Percentiles rank a stretch among this genome's conserved stretches.
Conservation (phyloP, 2,329 filamentous ascomycete genomes). For the Hortaea werneckii region DNA sequence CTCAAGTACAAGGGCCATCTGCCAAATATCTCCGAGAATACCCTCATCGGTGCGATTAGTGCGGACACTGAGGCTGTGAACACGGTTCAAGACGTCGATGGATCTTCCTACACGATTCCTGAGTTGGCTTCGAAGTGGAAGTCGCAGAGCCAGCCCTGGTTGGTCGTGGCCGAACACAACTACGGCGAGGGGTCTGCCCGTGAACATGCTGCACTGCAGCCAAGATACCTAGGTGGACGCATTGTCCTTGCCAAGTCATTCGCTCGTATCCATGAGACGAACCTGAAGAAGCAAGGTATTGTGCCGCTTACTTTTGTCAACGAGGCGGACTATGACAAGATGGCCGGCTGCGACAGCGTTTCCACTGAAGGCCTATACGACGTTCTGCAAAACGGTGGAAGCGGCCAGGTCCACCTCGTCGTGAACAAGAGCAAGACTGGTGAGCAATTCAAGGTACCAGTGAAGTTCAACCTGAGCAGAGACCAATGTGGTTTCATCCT, state of each 20-base stretch:
- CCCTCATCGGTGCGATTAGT: conserved; percentile 88
- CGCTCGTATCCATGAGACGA: conserved; percentile 88
- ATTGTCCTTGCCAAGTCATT: conserved; percentile 81
- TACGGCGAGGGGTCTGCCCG: conserved; percentile 85
- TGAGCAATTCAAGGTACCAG: conserved; percentile 58
- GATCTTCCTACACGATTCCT: conserved; percentile 60
- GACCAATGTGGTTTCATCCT: conserved; percentile 90
- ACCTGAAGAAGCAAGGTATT: conserved; percentile 94
- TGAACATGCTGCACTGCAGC: conserved; percentile 83
- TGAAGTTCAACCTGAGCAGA: conserved; percentile 78
- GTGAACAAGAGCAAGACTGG: conserved; percentile 40
- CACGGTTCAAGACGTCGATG: conserved; percentile 77
- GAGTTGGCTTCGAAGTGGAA: conserved; percentile 82
- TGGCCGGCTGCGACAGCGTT: conserved; percentile 75
- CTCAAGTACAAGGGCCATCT: conserved; percentile 99
- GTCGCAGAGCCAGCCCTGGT: conserved; percentile 63
- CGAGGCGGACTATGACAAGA: conserved; percentile 76
- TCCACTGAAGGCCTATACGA: conserved; percentile 74
- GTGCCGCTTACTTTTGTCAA: conserved; percentile 86
- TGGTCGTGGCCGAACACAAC: conserved; percentile 95
- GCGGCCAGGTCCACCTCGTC: conserved; percentile 61
- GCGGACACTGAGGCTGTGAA: conserved; percentile 89
- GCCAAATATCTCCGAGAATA: conserved; percentile 96
- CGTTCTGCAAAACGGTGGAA: conserved; percentile 66
- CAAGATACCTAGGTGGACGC: conserved; percentile 77